Conservation (phyloP, 495 filamentous ascomycete species). For the Annulohypoxylon maeteangense region DNA sequence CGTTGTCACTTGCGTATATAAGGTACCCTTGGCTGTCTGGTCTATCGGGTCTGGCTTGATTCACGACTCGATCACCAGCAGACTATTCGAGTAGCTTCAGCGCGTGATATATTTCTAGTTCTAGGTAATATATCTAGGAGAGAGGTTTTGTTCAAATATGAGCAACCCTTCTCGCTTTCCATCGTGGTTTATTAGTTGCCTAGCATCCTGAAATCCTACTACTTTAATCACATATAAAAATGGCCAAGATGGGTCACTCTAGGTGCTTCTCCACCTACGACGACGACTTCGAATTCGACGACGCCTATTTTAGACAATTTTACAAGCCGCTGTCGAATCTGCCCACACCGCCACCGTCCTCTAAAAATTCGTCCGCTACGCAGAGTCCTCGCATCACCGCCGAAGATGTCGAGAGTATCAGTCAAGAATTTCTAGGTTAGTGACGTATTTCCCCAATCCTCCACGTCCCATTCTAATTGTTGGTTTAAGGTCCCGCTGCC, state of each 20-base stretch:
- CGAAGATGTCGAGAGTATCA: constrained; percentile 56
- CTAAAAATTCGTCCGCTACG: constrained; percentile 52
- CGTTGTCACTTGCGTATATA: constrained; percentile 31
- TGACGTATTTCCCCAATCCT: constrained; percentile 12
- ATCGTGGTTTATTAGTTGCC: constrained; percentile 34
- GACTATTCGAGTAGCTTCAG: constrained; percentile 36
- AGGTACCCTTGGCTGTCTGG: constrained; percentile 11
- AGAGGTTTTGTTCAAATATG: constrained; percentile 42
- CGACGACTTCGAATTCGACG: constrained; percentile 62
- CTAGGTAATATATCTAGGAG: constrained; percentile 27
- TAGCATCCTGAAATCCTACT: constrained; percentile 34
- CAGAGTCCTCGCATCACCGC: constrained; percentile 54
- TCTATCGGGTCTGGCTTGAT: constrained; percentile 14
- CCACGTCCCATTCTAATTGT: constrained; percentile 22
- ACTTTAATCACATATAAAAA: constrained; percentile 13
- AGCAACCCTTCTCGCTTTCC: constrained; percentile 34
- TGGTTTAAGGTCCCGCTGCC: constrained; percentile 60
- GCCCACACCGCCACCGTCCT: constrained; percentile 67
- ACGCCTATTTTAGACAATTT: constrained; percentile 64
- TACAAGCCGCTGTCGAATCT: constrained; percentile 70
- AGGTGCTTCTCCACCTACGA: constrained; percentile 51
- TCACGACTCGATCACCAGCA: constrained; percentile 19
- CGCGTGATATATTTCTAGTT: constrained; percentile 41
- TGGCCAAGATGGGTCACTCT: constrained; percentile 45
- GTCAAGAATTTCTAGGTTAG: constrained; percentile 60